Conservation (phyloP, 2,329 filamentous ascomycete species). For the Colletotrichum sp. region DNA sequence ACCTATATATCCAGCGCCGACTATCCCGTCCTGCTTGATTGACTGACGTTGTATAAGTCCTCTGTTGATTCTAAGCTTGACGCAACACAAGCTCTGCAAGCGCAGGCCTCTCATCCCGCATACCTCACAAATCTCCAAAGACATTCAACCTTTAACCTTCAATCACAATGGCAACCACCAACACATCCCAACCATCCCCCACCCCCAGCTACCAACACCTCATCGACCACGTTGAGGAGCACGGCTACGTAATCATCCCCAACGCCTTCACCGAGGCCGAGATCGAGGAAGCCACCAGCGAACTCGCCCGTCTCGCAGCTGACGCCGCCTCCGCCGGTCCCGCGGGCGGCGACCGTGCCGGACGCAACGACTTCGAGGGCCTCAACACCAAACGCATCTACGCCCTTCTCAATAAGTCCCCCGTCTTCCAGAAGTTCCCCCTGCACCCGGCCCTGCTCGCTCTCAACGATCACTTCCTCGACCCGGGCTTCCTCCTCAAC, state of each 20-base stretch:
- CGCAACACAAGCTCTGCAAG: too few species aligned
- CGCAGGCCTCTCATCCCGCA: too few species aligned
- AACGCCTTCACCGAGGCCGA: conserved; percentile 34
- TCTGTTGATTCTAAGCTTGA: background rate
- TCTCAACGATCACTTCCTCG: conserved; percentile 45
- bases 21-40: background rate
- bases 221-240: conserved; percentile 21
- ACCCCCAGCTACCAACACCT: background rate
- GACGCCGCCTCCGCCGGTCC: conserved; percentile 26
- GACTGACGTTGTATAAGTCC: background rate
- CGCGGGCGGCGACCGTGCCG: conserved; percentile 23
- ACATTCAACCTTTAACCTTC: background rate
- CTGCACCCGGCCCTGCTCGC: conserved; percentile 37
- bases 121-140: too few species aligned
- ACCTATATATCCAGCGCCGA: background rate
- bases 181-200: background rate
- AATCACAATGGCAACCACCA: background rate
- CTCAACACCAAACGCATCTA: conserved; percentile 41
- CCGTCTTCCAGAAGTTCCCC: conserved; percentile 40
- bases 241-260: conserved; percentile 40
- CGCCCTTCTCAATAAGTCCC: conserved; percentile 41
- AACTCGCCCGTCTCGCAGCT: conserved; percentile 27
- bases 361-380: conserved; percentile 42
- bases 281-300: conserved; percentile 27
- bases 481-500: conserved; percentile 37